Evolutionary conservation across 495 filamentous ascomycete species (phyloP).

Genomic region (Ascodesmis nigricans): DNA sequence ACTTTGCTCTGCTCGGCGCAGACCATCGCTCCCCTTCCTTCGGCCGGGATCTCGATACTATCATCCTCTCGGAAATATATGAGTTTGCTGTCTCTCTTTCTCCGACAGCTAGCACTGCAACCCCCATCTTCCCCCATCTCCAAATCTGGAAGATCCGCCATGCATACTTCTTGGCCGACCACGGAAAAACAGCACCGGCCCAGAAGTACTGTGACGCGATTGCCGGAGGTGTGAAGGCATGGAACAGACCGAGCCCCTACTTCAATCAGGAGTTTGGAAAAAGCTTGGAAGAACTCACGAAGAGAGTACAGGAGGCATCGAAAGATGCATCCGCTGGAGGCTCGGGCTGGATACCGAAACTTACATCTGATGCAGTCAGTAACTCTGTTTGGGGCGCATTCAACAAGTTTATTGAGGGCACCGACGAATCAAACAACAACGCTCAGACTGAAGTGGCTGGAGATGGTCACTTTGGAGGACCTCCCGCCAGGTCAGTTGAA

Average conservation of each 20-base stretch:
- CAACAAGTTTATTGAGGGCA: constrained; percentile 81
- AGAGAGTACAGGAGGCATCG: constrained; percentile 60
- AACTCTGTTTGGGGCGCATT: constrained; percentile 72
- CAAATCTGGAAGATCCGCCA: constrained; percentile 75
- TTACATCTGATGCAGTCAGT: constrained; percentile 85
- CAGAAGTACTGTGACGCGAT: constrained; percentile 82
- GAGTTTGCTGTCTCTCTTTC: constrained; percentile 45
- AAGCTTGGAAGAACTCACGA: constrained; percentile 61
- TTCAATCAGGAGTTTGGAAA: constrained; percentile 51
- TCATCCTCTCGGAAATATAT: constrained; percentile 78
- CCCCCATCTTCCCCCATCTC: constrained; percentile 43
- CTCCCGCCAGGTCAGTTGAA: no score
- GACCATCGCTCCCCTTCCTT: constrained; percentile 47
- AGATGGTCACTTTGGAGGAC: no score
- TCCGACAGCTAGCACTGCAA: constrained; percentile 5
- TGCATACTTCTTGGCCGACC: constrained; percentile 61
- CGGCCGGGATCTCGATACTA: constrained; percentile 55
- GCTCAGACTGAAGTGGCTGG: no score
- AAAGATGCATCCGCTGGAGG: constrained; percentile 39
- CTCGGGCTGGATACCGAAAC: constrained; percentile 58
- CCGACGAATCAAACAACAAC: no score
- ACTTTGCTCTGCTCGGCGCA: constrained; percentile 62
- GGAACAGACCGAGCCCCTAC: constrained; percentile 64
- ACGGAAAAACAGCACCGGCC: constrained; percentile 60
- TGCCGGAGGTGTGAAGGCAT: constrained; percentile 50